These are phyloP conservation scores for Exophiala alcalophila DNA, from an alignment of 2,329 filamentous ascomycete genomes.

Conservation along the genomic window DNA sequence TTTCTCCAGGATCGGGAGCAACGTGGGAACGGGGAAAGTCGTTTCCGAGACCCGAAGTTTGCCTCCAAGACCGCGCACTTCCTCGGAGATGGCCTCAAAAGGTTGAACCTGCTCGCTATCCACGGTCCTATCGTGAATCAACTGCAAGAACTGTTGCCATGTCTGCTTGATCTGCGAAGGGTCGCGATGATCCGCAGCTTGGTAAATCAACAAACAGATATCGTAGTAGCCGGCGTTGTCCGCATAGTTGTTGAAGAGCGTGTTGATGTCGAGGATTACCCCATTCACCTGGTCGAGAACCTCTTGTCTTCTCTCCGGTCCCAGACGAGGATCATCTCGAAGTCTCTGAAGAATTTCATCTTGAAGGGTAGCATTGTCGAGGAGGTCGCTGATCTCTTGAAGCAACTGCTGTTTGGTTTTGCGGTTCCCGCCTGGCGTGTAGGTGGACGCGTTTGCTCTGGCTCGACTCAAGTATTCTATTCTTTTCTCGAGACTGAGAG, in stretches of 20 bases:
- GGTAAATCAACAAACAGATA: conserved; percentile 87
- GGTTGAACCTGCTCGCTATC: conserved; percentile 42
- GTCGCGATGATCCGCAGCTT: conserved; percentile 86
- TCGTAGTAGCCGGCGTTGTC: conserved; percentile 92
- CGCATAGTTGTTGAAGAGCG: conserved; percentile 90
- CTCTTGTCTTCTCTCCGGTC: conserved; percentile 59
- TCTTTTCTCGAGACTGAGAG: conserved; percentile 74
- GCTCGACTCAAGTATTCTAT: conserved; percentile 88
- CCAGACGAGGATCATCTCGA: conserved; percentile 67
- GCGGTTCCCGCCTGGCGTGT: conserved; percentile 70
- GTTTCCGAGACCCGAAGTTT: conserved; percentile 56
- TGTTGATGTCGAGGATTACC: conserved; percentile 71
- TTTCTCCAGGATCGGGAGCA: conserved; percentile 56
- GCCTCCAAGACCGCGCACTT: conserved; percentile 56
- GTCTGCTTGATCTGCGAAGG: conserved; percentile 77
- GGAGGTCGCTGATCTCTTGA: conserved; percentile 77
- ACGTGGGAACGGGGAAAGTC: conserved; percentile 52
- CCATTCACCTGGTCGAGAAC: conserved; percentile 70
- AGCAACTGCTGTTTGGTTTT: conserved; percentile 81
- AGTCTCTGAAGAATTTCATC: conserved; percentile 83
- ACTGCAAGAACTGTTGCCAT: conserved; percentile 78
- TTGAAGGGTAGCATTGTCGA: conserved; percentile 93
- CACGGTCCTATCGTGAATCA: conserved; percentile 59
- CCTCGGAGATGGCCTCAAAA: conserved; percentile 51
- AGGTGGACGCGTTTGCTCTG: conserved; percentile 85